Base-by-base conservation (phyloP, 208 protist species). In the Crithidia fasciculata region DNA sequence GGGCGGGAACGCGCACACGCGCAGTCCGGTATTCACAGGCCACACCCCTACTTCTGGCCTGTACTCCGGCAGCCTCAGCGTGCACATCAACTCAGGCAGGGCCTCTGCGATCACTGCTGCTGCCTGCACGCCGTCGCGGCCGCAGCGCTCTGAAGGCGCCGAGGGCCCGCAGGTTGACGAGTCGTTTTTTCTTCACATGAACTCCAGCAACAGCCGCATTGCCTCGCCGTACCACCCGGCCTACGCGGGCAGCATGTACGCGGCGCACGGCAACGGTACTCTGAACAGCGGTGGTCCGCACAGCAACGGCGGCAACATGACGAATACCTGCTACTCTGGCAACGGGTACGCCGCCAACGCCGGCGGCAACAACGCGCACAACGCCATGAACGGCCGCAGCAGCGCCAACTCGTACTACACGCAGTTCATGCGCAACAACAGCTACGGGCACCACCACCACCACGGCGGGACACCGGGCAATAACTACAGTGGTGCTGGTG, bases 111-210 rank as follows among this genome's bases (percentile, higher is more conserved):
- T 78, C 5, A 36, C 62, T 43, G 74, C 66, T 6, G 40, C 74
- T 15, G 74, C 74, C 28, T 83, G 78, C 72, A 83, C 78, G 18
- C 78, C 78, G 13, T 83, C 78, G 10, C 78, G 74, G 19, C 74
- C 74, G 40, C 74, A 78, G 53, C 40, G 68, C 8, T 63, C 66
- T 10, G 74, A 78, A 54, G 74, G 74, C 8, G 65, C 66, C 8
- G 74, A 78, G 44, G 74, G 74, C 2, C 74, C 74, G 36, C 67
- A 78, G 67, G 74, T 78, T 57, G 74, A 78, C 53, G 74, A 78
- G 50, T 68, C 57, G 4, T 78, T 78, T 43, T 78, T 78, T 37
- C n/a, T 73, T 9, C 74, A 72, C 68, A 80, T 74, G 68, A 74
- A 74, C 74, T 74, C 68, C n/a, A 47, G 62, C 68, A 80, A 60